A percentile compares a stretch with the other conserved stretches of the same genome.
These are phyloP conservation scores for Hirsutella rhossiliensis DNA, from an alignment of 2,329 filamentous ascomycete species.

Conservation along the genomic window DNA sequence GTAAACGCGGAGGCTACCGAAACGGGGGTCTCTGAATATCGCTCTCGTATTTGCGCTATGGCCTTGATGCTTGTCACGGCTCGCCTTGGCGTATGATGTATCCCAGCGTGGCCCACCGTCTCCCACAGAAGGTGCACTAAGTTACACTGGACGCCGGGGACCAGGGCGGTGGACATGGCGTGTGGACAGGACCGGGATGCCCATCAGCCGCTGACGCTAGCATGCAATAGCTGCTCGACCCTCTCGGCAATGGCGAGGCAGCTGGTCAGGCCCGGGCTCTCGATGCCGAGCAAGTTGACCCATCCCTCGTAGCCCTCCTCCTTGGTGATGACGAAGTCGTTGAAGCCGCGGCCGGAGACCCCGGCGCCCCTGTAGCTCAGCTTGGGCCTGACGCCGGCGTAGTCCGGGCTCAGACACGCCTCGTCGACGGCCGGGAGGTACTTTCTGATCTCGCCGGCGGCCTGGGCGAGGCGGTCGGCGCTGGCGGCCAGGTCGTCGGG, in stretches of 20 bases:
- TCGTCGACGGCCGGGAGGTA: slow-evolving; percentile 69
- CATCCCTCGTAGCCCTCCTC: slow-evolving; percentile 74
- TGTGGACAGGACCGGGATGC: too few species aligned
- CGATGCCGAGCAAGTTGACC: slow-evolving; percentile 84
- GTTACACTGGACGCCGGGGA: too few species aligned
- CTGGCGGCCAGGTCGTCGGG: slow-evolving; percentile 61
- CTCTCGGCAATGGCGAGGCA: slow-evolving; percentile 73
- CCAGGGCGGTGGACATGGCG: too few species aligned
- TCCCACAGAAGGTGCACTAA: too few species aligned
- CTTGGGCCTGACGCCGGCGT: slow-evolving; percentile 88
- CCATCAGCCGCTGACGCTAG: slow-evolving; percentile 4
- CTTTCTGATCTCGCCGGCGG: slow-evolving; percentile 60
- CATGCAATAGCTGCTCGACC: slow-evolving; percentile 45
- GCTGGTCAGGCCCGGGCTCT: slow-evolving; percentile 86
- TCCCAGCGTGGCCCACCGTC: too few species aligned
- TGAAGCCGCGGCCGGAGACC: slow-evolving; percentile 54
- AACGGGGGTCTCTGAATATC: too few species aligned
- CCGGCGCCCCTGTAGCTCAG: slow-evolving; percentile 48
- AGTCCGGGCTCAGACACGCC: slow-evolving; percentile 61
- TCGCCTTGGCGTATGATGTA: too few species aligned
- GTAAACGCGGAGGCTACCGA: too few species aligned
- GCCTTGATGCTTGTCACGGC: too few species aligned
- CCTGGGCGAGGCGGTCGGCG: slow-evolving; percentile 47
- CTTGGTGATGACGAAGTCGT: slow-evolving; percentile 70
- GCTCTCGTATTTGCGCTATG: too few species aligned